Percentiles rank a stretch among this genome's conserved stretches.
Conservation (phyloP, 2,329 filamentous ascomycete species). For the Claviceps lovelessii region DNA sequence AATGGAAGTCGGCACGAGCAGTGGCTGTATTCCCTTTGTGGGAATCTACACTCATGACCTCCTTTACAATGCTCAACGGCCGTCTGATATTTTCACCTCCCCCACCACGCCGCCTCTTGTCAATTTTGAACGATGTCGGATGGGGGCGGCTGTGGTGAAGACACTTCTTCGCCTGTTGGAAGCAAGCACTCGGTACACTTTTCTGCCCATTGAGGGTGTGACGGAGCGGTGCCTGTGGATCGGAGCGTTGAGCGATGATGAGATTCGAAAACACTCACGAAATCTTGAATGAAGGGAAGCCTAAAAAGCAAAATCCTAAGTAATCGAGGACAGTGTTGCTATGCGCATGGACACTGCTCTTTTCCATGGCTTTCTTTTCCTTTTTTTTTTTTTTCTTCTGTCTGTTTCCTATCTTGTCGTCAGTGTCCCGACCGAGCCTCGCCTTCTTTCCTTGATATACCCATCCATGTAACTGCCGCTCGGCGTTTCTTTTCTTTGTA, state of each 20-base stretch:
- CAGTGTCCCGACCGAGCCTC: not conserved
- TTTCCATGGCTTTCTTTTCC: too few species aligned
- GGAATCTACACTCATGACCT: conserved; percentile 74
- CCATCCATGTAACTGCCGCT: not conserved
- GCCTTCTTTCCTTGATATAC: not conserved
- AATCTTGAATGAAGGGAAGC: conserved; percentile 24
- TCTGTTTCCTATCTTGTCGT: not conserved
- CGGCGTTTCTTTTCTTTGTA: not conserved
- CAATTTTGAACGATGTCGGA: conserved; percentile 72
- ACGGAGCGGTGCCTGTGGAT: conserved; percentile 78
- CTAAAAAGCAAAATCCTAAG: not conserved
- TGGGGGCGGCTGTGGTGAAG: conserved; percentile 63
- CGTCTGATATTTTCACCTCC: conserved; percentile 56
- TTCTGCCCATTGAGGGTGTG: conserved; percentile 61
- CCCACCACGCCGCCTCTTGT: conserved; percentile 54
- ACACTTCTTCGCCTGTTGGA: conserved; percentile 65
- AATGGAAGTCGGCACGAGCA: conserved; percentile 57
- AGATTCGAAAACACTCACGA: conserved; percentile 46
- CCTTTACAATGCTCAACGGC: conserved; percentile 67
- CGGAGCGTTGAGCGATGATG: conserved; percentile 59
- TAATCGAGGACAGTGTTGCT: not conserved
- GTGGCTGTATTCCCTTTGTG: conserved; percentile 71
- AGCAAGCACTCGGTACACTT: conserved; percentile 59
- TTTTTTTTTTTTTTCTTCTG: not conserved
- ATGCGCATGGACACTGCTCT: not conserved